phyloP scores from a whole-genome alignment of 352 stramenopile genomes.

The Phytopythium boreale region DNA sequence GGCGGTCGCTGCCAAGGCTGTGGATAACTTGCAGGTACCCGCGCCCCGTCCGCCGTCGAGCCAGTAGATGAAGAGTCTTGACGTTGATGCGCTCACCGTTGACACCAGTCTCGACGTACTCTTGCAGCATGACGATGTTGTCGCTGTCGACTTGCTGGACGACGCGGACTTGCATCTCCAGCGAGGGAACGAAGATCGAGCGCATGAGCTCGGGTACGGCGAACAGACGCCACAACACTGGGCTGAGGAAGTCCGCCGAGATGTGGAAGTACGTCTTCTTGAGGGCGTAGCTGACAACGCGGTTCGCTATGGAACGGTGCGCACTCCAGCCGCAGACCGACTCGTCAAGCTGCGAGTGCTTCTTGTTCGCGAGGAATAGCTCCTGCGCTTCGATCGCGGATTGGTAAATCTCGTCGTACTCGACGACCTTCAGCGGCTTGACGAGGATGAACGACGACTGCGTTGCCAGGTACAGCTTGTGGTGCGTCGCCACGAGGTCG shows the following conservation, averaged over 20 bases:
- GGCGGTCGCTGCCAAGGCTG: background rate
- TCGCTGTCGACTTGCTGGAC: background rate
- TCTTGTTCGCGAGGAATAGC: background rate
- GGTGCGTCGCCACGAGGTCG: background rate
- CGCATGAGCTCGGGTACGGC: background rate
- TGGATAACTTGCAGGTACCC: background rate
- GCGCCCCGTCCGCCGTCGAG: background rate
- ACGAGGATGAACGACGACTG: slow-evolving; percentile 2
- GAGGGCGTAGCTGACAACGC: background rate
- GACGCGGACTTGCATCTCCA: slow-evolving; percentile 4
- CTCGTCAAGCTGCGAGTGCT: background rate
- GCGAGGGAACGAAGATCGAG: background rate
- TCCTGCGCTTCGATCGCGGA: background rate
- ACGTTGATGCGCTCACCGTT: slow-evolving; percentile 2
- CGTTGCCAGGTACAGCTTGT: background rate
- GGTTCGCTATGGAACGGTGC: background rate
- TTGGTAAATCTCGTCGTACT: background rate
- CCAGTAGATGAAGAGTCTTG: background rate
- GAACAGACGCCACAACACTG: background rate
- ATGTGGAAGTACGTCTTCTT: background rate
- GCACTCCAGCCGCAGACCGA: background rate
- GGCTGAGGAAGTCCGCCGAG: background rate
- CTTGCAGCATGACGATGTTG: background rate
- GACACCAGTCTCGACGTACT: slow-evolving; percentile 2
- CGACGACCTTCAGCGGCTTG: background rate